Evolutionary conservation across 2,329 filamentous ascomycete genomes (phyloP).

Genomic region (Colletotrichum karsti): DNA sequence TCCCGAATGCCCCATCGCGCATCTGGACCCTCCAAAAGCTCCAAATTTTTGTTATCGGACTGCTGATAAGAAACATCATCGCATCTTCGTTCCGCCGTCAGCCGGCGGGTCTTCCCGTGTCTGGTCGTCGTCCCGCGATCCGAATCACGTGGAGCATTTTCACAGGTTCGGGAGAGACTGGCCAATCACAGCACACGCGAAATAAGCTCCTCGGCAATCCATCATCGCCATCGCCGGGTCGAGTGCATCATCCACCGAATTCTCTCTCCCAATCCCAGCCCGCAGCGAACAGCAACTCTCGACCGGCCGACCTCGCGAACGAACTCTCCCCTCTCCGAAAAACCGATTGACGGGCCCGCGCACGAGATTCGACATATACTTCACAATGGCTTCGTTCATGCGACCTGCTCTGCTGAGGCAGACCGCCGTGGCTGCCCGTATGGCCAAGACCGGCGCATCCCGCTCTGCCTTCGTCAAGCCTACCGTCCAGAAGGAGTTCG

Average conservation of each 20-base stretch:
- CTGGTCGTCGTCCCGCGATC: background rate
- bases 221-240: slow-evolving; percentile 24
- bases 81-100: slow-evolving; percentile 9
- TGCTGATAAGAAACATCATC: background rate
- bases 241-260: slow-evolving; percentile 38
- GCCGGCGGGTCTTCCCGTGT: background rate
- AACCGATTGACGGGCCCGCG: slow-evolving; percentile 22
- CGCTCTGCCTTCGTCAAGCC: slow-evolving; percentile 33
- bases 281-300: background rate
- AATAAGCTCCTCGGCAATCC: slow-evolving; percentile 58
- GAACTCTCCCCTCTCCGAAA: slow-evolving; percentile 6
- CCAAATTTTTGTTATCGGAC: slow-evolving; percentile 30
- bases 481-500: slow-evolving; percentile 32
- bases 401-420: slow-evolving; percentile 65
- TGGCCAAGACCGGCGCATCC: slow-evolving; percentile 41
- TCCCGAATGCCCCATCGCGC: background rate
- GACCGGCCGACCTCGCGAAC: slow-evolving; percentile 3
- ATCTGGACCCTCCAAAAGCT: background rate
- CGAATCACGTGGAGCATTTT: slow-evolving; percentile 26
- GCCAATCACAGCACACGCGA: slow-evolving; percentile 55
- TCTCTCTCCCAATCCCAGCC: slow-evolving; percentile 22
- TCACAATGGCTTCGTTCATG: slow-evolving; percentile 64
- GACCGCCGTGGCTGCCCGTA: slow-evolving; percentile 51
- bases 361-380: background rate
- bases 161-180: slow-evolving; percentile 19